Conservation (phyloP, 2,329 filamentous ascomycete species). For the Myriosclerotinia scirpicola region DNA sequence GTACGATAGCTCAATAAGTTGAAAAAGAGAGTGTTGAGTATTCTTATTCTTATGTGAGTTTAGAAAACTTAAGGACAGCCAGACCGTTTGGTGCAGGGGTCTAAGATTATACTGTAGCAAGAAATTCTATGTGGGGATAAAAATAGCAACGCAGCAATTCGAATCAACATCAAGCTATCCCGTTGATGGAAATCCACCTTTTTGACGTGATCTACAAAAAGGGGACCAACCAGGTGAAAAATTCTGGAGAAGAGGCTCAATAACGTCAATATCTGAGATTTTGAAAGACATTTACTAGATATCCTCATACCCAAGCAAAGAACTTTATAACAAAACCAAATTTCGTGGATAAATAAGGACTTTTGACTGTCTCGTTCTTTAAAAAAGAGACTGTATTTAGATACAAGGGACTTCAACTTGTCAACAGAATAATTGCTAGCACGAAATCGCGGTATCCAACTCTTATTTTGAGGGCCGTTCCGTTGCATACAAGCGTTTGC, state of each 20-base stretch:
- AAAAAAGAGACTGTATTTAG: neutral
- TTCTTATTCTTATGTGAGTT: neutral
- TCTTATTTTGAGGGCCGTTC: neutral
- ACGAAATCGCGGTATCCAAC: neutral
- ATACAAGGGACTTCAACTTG: neutral
- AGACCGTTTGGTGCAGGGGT: conserved; percentile 13
- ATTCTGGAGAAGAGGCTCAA: conserved; percentile 8
- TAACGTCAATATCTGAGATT: neutral
- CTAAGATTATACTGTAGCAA: conserved; percentile 4
- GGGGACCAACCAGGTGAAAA: conserved; percentile 11
- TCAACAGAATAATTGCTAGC: neutral
- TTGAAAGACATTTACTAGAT: too few species aligned
- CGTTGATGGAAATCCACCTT: neutral
- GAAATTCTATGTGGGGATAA: conserved; percentile 15
- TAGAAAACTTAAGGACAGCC: conserved; percentile 10
- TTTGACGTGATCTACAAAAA: conserved; percentile 8
- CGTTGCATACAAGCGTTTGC: conserved; percentile 18
- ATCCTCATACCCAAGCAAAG: too few species aligned
- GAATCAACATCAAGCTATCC: neutral
- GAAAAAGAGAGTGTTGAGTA: neutral
- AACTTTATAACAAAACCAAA: neutral
- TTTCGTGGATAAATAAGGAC: neutral
- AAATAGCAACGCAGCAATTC: conserved; percentile 7
- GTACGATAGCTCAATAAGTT: neutral
- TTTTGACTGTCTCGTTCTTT: neutral